Evolutionary conservation across 495 filamentous ascomycete species (phyloP).

Genomic region (Niebla homalea): DNA sequence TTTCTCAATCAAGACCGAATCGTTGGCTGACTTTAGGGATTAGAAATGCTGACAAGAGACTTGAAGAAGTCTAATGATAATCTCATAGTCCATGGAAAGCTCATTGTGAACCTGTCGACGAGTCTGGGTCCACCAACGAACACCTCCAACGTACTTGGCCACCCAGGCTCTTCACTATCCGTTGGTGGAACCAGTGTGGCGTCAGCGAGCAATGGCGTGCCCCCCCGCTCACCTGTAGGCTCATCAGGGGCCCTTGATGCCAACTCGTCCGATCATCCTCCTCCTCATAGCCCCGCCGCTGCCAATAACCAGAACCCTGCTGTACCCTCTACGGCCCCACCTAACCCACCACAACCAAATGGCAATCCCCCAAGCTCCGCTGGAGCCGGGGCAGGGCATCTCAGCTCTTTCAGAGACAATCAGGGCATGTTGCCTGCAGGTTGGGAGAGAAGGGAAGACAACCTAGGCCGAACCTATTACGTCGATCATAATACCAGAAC

Average conservation of each 20-base stretch:
- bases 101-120: slow-evolving; percentile 90
- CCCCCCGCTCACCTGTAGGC: slow-evolving; percentile 14
- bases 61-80: slow-evolving; percentile 98
- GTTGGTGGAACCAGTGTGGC: slow-evolving; percentile 10
- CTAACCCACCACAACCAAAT: slow-evolving; percentile 31
- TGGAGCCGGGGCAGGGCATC: slow-evolving; percentile 34
- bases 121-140: slow-evolving; percentile 52
- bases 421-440: slow-evolving; percentile 85
- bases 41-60: slow-evolving; percentile 96
- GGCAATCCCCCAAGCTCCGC: slow-evolving; percentile 19
- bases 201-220: slow-evolving; percentile 13
- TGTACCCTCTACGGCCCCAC: slow-evolving; percentile 27
- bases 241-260: slow-evolving; percentile 4
- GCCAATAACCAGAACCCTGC: slow-evolving; percentile 24
- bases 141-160: slow-evolving; percentile 26
- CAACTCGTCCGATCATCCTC: slow-evolving; percentile 12
- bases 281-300: slow-evolving; percentile 23
- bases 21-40: slow-evolving; percentile 5
- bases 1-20: neutral
- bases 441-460: slow-evolving; percentile 94
- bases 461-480: slow-evolving; percentile 95
- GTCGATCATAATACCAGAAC: slow-evolving; percentile 96
- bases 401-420: slow-evolving; percentile 90
- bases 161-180: slow-evolving; percentile 17
- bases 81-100: slow-evolving; percentile 90